phyloP scores from a whole-genome alignment of 148 eudicot species.

The Pharnaceum exiguum region DNA sequence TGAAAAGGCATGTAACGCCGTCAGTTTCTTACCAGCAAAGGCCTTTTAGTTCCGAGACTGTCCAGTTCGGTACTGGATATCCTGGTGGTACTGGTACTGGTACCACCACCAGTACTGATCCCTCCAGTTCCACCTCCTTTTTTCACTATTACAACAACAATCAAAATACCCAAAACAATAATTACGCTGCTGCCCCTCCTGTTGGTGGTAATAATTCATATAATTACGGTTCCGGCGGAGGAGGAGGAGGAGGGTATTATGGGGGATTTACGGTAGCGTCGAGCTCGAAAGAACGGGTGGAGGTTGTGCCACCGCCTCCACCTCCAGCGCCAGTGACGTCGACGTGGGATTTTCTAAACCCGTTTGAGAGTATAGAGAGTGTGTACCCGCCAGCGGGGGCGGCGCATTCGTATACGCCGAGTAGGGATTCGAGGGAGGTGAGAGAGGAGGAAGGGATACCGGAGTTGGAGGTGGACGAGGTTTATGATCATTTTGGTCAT shows the following conservation, averaged over 20 bases:
- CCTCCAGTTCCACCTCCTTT: too few species aligned
- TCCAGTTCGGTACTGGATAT: slow-evolving; percentile 49
- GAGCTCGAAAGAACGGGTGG: too few species aligned
- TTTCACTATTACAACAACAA: too few species aligned
- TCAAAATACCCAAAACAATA: too few species aligned
- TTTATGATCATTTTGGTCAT: too few species aligned
- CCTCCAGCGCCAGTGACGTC: slow-evolving; percentile 68
- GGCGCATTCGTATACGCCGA: slow-evolving; percentile 63
- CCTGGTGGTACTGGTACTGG: too few species aligned
- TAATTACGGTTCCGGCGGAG: not conserved
- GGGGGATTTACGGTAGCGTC: slow-evolving; percentile 4
- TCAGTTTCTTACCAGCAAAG: slow-evolving; percentile 63
- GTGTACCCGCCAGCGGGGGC: slow-evolving; percentile 59
- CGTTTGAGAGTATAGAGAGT: slow-evolving; percentile 62
- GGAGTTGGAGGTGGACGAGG: slow-evolving; percentile 92
- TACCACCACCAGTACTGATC: too few species aligned
- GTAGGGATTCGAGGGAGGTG: slow-evolving; percentile 72
- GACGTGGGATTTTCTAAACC: slow-evolving; percentile 78
- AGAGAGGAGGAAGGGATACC: slow-evolving; percentile 97
- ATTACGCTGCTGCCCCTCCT: too few species aligned
- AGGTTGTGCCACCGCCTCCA: slow-evolving; percentile 63
- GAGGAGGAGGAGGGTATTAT: not conserved
- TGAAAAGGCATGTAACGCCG: slow-evolving; percentile 62
- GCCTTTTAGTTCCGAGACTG: slow-evolving; percentile 41
- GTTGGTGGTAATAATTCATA: too few species aligned